phyloP scores from a whole-genome alignment of 176 grass and related monocot species.

The Avena sativa region DNA sequence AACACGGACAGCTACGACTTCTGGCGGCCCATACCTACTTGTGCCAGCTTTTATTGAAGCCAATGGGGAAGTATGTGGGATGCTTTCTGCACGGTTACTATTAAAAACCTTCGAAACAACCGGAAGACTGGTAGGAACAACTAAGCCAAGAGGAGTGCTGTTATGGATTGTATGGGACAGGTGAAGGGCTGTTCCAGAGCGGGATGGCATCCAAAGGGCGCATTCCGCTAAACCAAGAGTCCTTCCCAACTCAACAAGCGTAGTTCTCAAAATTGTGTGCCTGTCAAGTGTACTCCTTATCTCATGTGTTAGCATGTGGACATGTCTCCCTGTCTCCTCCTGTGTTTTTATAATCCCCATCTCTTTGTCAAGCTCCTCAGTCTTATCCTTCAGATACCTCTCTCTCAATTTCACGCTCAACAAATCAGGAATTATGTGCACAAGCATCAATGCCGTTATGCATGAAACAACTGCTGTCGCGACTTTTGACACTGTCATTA shows the following conservation, averaged over 20 bases:
- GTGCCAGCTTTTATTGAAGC: constrained; percentile 50
- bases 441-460: constrained; percentile 85
- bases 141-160: constrained; percentile 41
- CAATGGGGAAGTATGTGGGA: constrained; percentile 62
- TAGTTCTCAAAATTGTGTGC: constrained; percentile 83
- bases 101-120: constrained; percentile 63
- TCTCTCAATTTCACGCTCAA: constrained; percentile 79
- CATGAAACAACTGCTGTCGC: constrained; percentile 81
- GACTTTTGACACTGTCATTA: constrained; percentile 65
- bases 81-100: constrained; percentile 57
- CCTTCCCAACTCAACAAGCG: constrained; percentile 76
- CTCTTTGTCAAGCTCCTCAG: constrained; percentile 82
- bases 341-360: constrained; percentile 78
- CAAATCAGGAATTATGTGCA: constrained; percentile 89
- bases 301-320: constrained; percentile 91
- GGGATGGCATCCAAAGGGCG: constrained; percentile 84
- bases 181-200: constrained; percentile 60
- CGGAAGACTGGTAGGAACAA: constrained; percentile 62
- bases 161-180: constrained; percentile 73
- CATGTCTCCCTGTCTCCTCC: constrained; percentile 83
- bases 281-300: constrained; percentile 91
- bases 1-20: constrained; percentile 79
- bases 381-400: constrained; percentile 75
- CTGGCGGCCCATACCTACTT: constrained; percentile 67
- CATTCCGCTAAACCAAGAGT: constrained; percentile 78